Conservation (phyloP, 805 yeast species). For the Schizosaccharomyces osmophilus region DNA sequence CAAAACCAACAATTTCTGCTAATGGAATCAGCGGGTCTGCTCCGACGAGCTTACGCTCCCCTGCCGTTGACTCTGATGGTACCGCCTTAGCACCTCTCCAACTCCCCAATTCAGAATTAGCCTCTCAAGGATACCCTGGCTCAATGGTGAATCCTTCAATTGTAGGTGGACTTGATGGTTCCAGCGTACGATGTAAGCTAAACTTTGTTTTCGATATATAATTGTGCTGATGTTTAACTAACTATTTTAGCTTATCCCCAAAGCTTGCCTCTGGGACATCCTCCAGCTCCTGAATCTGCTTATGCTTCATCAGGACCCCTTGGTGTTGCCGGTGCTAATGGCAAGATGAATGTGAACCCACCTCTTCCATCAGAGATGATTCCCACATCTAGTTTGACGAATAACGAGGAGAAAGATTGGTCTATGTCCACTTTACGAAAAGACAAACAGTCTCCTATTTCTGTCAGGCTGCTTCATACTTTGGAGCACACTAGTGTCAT, state of each 20-base stretch:
- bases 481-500: slow-evolving; percentile 85
- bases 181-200: neutral
- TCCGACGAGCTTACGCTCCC: neutral
- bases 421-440: slow-evolving; percentile 78
- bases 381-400: neutral
- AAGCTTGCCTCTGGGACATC: slow-evolving; percentile 9
- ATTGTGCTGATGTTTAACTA: slow-evolving; percentile 8
- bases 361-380: neutral
- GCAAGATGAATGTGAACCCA: neutral
- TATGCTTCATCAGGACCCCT: slow-evolving; percentile 4
- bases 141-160: neutral
- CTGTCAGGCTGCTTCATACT: slow-evolving; percentile 70
- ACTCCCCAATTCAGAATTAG: neutral
- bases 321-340: neutral
- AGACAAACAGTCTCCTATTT: slow-evolving; percentile 37
- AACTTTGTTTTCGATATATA: neutral
- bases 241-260: slow-evolving; percentile 6
- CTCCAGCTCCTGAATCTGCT: slow-evolving; percentile 8
- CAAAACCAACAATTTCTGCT: neutral
- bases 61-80: neutral
- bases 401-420: slow-evolving; percentile 32
- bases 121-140: neutral
- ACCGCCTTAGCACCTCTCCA: slow-evolving; percentile 6
- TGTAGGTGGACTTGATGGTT: neutral
- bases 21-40: neutral